phyloP scores from a whole-genome alignment of 202 grass and related monocot species.

The Hordeum pubiflorum region DNA sequence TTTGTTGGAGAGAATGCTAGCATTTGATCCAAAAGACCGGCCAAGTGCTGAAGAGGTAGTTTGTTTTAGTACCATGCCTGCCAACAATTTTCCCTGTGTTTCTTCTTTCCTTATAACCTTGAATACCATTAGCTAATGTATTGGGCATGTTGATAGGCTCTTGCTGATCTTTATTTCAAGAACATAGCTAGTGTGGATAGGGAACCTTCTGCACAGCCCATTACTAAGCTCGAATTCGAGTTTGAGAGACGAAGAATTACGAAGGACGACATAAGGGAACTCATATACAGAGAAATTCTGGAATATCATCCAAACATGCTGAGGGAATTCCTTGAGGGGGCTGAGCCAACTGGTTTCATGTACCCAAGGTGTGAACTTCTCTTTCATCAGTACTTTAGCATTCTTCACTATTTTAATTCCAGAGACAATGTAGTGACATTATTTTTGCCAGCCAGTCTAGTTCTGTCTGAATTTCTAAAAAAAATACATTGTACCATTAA shows the following conservation, averaged over 20 bases:
- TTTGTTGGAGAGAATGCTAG: conserved; percentile 79
- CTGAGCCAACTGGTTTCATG: conserved; percentile 72
- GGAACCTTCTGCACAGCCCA: conserved; percentile 73
- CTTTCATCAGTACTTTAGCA: conserved; percentile 1
- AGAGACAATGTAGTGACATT: background rate
- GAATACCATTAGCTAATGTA: conserved; percentile 19
- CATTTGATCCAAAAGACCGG: conserved; percentile 87
- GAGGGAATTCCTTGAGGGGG: conserved; percentile 72
- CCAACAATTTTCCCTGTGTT: background rate
- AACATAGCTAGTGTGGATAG: conserved; percentile 85
- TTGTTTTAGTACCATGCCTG: conserved; percentile 4
- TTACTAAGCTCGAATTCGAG: conserved; percentile 84
- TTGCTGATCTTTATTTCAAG: conserved; percentile 94
- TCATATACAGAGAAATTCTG: conserved; percentile 91
- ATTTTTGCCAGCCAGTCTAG: background rate
- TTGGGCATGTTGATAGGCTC: conserved; percentile 42
- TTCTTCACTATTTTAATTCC: background rate
- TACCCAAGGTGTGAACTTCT: conserved; percentile 60
- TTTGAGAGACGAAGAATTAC: conserved; percentile 84
- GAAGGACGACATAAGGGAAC: conserved; percentile 87
- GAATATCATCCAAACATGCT: conserved; percentile 89
- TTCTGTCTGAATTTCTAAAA: background rate
- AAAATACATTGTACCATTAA: background rate
- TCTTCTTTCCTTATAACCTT: conserved; percentile 16
- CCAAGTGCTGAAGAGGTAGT: conserved; percentile 81